phyloP scores from a whole-genome alignment of 352 stramenopile species.

The Pythium periplocum region DNA sequence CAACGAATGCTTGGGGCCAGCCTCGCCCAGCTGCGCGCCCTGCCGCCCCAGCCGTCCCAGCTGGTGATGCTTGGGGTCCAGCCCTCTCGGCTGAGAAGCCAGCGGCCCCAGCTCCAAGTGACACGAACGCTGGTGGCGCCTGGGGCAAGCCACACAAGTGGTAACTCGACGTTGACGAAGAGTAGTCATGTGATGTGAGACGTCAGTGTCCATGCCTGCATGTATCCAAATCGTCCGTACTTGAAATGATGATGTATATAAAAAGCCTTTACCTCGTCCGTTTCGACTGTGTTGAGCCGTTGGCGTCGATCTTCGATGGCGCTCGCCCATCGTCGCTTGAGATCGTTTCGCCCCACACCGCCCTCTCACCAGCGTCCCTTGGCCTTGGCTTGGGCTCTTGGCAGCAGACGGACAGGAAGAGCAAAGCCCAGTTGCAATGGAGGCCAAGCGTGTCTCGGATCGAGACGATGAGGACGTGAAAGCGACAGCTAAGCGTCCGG shows the following conservation, averaged over 20 bases:
- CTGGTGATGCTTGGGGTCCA: not conserved
- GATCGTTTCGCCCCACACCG: too few species aligned
- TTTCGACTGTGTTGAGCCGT: not conserved
- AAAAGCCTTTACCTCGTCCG: not conserved
- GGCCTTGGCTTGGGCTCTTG: too few species aligned
- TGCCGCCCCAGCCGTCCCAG: not conserved
- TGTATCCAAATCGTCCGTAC: not conserved
- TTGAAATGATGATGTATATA: too few species aligned
- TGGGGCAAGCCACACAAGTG: constrained; percentile 71
- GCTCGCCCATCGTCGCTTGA: too few species aligned
- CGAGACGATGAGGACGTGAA: constrained; percentile 14
- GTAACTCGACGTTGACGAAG: constrained; percentile 7
- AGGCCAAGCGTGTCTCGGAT: constrained; percentile 45
- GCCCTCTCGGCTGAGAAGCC: not conserved
- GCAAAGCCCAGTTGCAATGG: constrained; percentile 25
- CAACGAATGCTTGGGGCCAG: not conserved
- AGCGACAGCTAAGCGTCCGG: constrained; percentile 19
- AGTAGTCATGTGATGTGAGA: too few species aligned
- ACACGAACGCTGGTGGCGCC: constrained; percentile 23
- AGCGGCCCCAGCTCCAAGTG: constrained; percentile 5
- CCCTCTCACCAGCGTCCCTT: too few species aligned
- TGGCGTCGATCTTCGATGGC: too few species aligned
- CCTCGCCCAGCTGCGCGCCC: not conserved
- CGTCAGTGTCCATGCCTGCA: not conserved
- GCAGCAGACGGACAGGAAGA: too few species aligned